Base-by-base conservation (phyloP, 306 rosid genomes). In the Prunus fruticosa region DNA sequence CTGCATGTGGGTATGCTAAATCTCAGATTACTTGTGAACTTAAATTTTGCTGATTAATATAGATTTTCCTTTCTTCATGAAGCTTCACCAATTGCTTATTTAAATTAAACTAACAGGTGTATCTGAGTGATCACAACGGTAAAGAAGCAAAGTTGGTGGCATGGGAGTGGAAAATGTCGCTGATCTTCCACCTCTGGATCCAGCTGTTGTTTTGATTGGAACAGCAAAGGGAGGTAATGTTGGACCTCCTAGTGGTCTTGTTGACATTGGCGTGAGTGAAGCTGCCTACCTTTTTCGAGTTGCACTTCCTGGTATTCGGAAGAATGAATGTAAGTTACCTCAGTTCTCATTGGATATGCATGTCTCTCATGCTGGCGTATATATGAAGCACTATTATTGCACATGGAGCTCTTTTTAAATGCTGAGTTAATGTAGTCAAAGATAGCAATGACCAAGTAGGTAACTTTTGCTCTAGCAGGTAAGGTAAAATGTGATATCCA, bases 231-330 rank as follows among this genome's bases (percentile, higher is more conserved):
- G 85, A 69, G 84, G 87, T 34, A 75, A 77, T 47, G 74, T 78
- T 43, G 87, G 87, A 47, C 85, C 87, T 67, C 85, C 87, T 5
- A 69, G 79, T 5, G 89, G 89, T 66, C 84, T 82, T 70, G 89
- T 88, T 60, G 91, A 88, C 81, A 73, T 85, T 14, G 89, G 91
- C 14, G 64, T 46, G 78, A 88, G 91, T 70, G 87, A 85, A 47
- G 79, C 75, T 32, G 91, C 89, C 45, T 88, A 80, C 70, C 89
- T 88, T 53, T 85, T 78, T 64, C 85, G 89, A 14, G 86, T 88
- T 66, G 89, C 89, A 61, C 79, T 85, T 69, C 87, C 91, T 76
- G 89, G 91, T 11, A 74, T 85, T 25, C 80, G 74, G 30, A 87
- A 83, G 74, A 85, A 82, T 64, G 80, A 77, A 47, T 64, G 89